phyloP scores from a whole-genome alignment of 345 rosid species.

The Litchi chinensis region DNA sequence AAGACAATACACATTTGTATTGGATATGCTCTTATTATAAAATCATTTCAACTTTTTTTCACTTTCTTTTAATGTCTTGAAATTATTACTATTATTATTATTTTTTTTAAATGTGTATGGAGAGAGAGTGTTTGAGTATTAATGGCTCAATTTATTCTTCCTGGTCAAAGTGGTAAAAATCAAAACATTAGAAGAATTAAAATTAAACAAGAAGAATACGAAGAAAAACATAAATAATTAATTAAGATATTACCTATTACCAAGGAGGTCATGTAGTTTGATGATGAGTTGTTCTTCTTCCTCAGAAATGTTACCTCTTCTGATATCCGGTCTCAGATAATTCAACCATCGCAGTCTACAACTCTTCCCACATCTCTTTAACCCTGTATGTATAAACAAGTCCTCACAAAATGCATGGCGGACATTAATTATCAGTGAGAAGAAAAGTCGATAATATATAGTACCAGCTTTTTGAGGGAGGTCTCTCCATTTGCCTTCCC shows the following conservation, averaged over 20 bases:
- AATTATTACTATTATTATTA: too few relatives aligned
- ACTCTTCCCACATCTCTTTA: slow-evolving; percentile 41
- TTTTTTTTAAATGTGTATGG: too few relatives aligned
- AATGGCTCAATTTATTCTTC: too few relatives aligned
- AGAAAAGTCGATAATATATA: not conserved
- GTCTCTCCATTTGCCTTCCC: slow-evolving; percentile 44
- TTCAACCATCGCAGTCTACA: slow-evolving; percentile 45
- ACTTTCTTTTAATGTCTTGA: too few relatives aligned
- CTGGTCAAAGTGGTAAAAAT: too few relatives aligned
- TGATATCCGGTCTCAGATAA: slow-evolving; percentile 41
- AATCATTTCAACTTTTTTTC: too few relatives aligned
- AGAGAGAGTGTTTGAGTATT: too few relatives aligned
- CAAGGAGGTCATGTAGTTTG: slow-evolving; percentile 38
- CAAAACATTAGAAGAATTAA: not conserved
- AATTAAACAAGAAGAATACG: not conserved
- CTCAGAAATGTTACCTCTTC: slow-evolving; percentile 36
- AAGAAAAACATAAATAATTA: not conserved
- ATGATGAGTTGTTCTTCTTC: slow-evolving; percentile 45
- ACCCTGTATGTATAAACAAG: slow-evolving; percentile 19
- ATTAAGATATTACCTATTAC: slow-evolving; percentile 27
- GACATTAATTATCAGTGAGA: not conserved
- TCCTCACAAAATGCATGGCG: not conserved
- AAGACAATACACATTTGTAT: too few relatives aligned
- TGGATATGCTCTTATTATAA: too few relatives aligned
- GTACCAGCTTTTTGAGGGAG: slow-evolving; percentile 42